phyloP scores from a whole-genome alignment of 306 rosid species.

The Vigna unguiculata region DNA sequence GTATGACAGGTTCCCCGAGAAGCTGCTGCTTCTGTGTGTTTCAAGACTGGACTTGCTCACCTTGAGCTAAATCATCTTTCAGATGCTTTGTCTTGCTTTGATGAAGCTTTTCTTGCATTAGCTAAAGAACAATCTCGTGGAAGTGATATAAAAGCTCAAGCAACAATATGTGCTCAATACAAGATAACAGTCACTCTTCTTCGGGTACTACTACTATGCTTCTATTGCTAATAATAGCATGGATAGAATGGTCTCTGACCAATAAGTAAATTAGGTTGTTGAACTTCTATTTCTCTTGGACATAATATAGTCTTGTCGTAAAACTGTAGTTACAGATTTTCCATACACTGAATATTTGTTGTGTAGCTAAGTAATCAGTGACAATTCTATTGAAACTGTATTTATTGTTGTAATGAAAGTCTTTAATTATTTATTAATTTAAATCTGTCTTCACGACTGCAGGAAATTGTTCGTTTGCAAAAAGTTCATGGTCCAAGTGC shows the following conservation, averaged over 20 bases:
- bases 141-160: conserved; percentile 96
- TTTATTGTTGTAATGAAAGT: conserved; percentile 11
- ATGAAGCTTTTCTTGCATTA: conserved; percentile 93
- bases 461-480: conserved; percentile 97
- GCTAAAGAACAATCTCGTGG: conserved; percentile 98
- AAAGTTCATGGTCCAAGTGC: conserved; percentile 91
- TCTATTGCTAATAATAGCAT: conserved; percentile 29
- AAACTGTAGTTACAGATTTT: conserved; percentile 20
- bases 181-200: conserved; percentile 96
- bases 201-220: conserved; percentile 61
- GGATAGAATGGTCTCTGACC: conserved; percentile 29
- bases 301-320: conserved; percentile 16
- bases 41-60: conserved; percentile 96
- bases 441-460: conserved; percentile 40
- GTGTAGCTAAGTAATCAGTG: conserved; percentile 21
- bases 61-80: conserved; percentile 95
- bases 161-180: conserved; percentile 98
- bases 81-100: conserved; percentile 93
- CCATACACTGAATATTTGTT: conserved; percentile 36
- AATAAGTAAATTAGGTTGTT: conserved; percentile 25
- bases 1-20: conserved; percentile 89
- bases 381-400: neutral
- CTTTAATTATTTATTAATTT: conserved; percentile 26
- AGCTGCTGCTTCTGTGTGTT: conserved; percentile 86
- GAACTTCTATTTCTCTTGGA: conserved; percentile 43